These are phyloP conservation scores for Dactylellina leptospora DNA, from an alignment of 2,329 filamentous ascomycete genomes.

Conservation along the genomic window DNA sequence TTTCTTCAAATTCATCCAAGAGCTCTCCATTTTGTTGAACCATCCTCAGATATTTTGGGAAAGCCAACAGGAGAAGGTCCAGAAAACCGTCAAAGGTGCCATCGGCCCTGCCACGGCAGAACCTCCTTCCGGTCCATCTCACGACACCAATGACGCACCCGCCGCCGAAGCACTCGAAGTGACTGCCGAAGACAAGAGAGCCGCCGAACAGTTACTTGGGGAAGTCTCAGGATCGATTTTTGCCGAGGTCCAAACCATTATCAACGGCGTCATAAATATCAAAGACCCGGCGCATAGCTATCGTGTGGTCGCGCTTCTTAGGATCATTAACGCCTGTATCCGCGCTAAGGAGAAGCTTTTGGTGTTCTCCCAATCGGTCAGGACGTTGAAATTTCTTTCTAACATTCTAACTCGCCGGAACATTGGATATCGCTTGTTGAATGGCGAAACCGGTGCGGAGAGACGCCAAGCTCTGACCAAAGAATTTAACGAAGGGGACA, in stretches of 20 bases:
- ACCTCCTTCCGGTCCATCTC: too few relatives aligned
- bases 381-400: constrained; percentile 61
- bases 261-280: neutral
- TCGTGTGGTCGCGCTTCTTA: constrained; percentile 73
- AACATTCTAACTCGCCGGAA: constrained; percentile 57
- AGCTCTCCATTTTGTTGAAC: constrained; percentile 25
- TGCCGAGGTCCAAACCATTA: constrained; percentile 1
- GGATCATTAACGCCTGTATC: constrained; percentile 74
- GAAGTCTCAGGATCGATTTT: constrained; percentile 54
- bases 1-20: constrained; percentile 36
- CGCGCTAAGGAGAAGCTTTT: constrained; percentile 75
- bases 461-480: constrained; percentile 72
- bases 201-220: constrained; percentile 26
- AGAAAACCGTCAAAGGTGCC: neutral
- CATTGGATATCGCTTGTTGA: constrained; percentile 68
- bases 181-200: constrained; percentile 50
- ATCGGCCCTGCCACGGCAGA: neutral
- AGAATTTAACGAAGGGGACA: constrained; percentile 69
- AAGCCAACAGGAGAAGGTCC: neutral
- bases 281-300: constrained; percentile 67
- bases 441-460: constrained; percentile 70
- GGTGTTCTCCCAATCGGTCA: constrained; percentile 78
- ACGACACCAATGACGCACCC: neutral
- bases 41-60: constrained; percentile 36
- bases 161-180: neutral